These are phyloP conservation scores for Podospora anserina DNA, from an alignment of 495 filamentous ascomycete species.

Conservation along the genomic window DNA sequence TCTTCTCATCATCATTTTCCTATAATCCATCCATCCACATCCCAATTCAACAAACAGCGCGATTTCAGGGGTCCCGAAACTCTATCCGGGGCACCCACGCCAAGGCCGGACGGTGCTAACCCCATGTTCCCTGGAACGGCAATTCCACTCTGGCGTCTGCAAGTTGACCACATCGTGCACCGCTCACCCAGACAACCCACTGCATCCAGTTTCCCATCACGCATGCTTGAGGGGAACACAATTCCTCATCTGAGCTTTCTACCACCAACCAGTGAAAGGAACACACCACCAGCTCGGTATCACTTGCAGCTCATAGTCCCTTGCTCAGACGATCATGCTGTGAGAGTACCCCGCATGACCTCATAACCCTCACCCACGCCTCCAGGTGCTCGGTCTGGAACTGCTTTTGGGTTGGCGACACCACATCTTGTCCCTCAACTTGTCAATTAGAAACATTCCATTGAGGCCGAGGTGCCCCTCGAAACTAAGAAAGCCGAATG, in stretches of 20 bases:
- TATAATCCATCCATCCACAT: neutral
- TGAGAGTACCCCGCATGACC: neutral
- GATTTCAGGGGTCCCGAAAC: neutral
- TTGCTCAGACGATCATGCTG: neutral
- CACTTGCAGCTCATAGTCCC: neutral
- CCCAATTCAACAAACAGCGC: neutral
- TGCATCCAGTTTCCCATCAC: neutral
- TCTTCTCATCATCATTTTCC: neutral
- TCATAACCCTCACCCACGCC: neutral
- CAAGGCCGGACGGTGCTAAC: neutral
- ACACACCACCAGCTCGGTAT: neutral
- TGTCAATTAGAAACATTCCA: neutral
- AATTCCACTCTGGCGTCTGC: neutral
- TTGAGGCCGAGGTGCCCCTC: neutral
- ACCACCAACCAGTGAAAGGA: neutral
- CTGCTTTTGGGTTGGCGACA: neutral
- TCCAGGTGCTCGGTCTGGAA: neutral
- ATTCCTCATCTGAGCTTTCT: neutral
- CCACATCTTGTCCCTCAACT: neutral
- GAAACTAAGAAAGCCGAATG: neutral
- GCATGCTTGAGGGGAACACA: neutral
- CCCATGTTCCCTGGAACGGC: neutral
- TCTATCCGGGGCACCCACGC: neutral
- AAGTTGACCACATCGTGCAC: neutral
- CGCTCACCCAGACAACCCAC: neutral